Evolutionary conservation across 805 yeast species (phyloP).

Genomic region (Schizosaccharomyces japonicus): DNA sequence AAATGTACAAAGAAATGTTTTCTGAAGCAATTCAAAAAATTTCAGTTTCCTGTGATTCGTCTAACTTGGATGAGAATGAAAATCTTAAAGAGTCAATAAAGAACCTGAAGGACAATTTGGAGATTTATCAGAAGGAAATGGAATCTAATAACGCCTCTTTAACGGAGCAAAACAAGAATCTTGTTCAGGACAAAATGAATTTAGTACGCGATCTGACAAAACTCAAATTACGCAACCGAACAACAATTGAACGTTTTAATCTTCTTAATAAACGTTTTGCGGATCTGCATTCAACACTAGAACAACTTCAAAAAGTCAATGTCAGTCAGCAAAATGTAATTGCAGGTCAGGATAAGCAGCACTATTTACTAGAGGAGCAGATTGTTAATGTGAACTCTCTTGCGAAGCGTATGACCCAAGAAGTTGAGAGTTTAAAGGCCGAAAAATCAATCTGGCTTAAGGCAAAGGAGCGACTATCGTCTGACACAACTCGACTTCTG

Average conservation of each 20-base stretch:
- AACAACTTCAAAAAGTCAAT: neutral
- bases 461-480: neutral
- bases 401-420: neutral
- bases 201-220: neutral
- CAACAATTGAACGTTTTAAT: neutral
- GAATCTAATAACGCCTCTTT: neutral
- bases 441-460: neutral
- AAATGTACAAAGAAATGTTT: neutral
- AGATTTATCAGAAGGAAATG: neutral
- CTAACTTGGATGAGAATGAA: neutral
- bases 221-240: neutral
- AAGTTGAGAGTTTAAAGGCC: neutral
- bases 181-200: neutral
- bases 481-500: neutral
- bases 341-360: neutral
- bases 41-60: neutral
- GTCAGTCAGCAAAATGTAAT: neutral
- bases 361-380: neutral
- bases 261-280: neutral
- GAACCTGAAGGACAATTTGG: neutral
- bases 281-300: neutral
- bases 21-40: neutral
- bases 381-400: neutral
- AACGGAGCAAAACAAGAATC: neutral
- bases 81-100: too few relatives aligned